Percentiles rank a stretch among this genome's conserved stretches.
Evolutionary conservation across 352 stramenopile species (phyloP).

Genomic region (Thraustotheca clavata): DNA sequence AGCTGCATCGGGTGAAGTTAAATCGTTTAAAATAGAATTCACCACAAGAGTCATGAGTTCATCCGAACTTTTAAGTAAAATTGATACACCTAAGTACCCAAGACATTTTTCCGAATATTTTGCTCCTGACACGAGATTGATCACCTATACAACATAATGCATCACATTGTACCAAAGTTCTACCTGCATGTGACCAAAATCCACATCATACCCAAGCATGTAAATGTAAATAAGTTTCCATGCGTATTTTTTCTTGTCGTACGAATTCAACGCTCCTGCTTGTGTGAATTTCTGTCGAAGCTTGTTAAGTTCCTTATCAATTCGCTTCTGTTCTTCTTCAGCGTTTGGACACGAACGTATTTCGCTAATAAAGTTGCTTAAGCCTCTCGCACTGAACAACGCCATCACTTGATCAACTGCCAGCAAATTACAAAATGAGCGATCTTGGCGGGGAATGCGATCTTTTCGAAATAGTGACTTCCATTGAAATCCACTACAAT

Average conservation of each 20-base stretch:
- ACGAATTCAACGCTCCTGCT: slow-evolving; percentile 78
- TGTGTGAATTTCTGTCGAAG: slow-evolving; percentile 96
- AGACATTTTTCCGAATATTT: slow-evolving; percentile 94
- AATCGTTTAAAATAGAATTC: slow-evolving; percentile 95
- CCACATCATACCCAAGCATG: slow-evolving; percentile 98
- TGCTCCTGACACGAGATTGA: slow-evolving; percentile 89
- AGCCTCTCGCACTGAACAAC: slow-evolving; percentile 65
- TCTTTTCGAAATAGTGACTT: no score
- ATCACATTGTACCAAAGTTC: neutral
- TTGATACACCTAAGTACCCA: slow-evolving; percentile 94
- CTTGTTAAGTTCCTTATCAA: slow-evolving; percentile 97
- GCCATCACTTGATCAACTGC: slow-evolving; percentile 37
- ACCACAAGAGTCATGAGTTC: slow-evolving; percentile 89
- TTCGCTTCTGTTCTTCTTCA: slow-evolving; percentile 91
- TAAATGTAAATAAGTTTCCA: slow-evolving; percentile 99
- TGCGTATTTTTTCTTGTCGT: slow-evolving; percentile 98
- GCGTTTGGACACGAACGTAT: slow-evolving; percentile 62
- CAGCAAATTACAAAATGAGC: neutral
- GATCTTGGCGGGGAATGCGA: no score
- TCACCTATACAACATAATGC: slow-evolving; percentile 45
- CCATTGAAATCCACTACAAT: no score
- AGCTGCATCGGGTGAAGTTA: slow-evolving; percentile 77
- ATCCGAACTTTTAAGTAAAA: slow-evolving; percentile 90
- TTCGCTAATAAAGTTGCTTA: slow-evolving; percentile 84
- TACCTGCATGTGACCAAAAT: slow-evolving; percentile 97